Percentiles rank a stretch among this genome's conserved stretches.
Evolutionary conservation across 169 alveolate species (phyloP).

Genomic region (Plasmodium blacklocki): DNA sequence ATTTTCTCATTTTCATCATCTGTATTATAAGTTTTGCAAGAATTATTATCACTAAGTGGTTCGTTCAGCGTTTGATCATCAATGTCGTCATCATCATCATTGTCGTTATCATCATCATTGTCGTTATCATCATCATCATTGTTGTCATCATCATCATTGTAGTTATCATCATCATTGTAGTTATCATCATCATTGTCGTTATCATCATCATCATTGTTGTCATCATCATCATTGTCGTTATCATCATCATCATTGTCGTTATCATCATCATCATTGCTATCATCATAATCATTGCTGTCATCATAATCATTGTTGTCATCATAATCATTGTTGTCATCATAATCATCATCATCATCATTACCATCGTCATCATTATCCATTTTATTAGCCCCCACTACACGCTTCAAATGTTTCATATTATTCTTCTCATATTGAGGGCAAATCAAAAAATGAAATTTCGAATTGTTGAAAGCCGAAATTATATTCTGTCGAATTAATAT

Average conservation of each 20-base stretch:
- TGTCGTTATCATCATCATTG: background rate
- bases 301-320: background rate
- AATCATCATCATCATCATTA: background rate
- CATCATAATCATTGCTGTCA: background rate
- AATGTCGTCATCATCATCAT: background rate
- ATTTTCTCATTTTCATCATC: constrained; percentile 72
- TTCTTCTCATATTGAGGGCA: constrained; percentile 65
- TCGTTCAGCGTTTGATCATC: background rate
- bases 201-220: background rate
- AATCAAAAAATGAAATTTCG: constrained; percentile 45
- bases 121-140: background rate
- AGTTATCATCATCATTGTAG: background rate
- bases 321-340: background rate
- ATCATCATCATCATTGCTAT: background rate
- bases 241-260: background rate
- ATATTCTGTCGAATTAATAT: constrained; percentile 40
- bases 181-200: background rate
- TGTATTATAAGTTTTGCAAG: constrained; percentile 23
- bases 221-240: background rate
- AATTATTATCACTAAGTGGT: background rate
- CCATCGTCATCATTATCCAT: background rate
- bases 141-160: too few relatives aligned
- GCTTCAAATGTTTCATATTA: background rate
- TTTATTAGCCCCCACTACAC: background rate
- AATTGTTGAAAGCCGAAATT: constrained; percentile 33